Base-by-base conservation (phyloP, 2,329 filamentous ascomycete genomes). In the Cercospora sesami region DNA sequence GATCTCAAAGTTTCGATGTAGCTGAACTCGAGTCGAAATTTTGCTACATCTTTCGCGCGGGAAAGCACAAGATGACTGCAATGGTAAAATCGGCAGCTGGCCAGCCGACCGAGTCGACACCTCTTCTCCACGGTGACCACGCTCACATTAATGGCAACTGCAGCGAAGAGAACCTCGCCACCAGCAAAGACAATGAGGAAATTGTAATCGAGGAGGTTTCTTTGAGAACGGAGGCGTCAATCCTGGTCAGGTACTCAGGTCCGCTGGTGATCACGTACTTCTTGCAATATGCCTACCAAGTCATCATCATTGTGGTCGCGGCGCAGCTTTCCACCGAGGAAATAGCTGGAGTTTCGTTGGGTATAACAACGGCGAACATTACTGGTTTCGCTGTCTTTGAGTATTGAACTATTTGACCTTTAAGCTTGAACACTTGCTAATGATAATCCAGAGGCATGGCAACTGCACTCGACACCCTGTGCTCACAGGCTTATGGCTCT, bases 331-430 rank as follows among this genome's bases (percentile, higher is more conserved):
- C 84, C 21, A 83, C 83, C 3, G 81, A 84, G 71, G 85, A 85
- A 66, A 75, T 87, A 9, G 85, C 83, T 1, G 85, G 85, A 0
- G 83, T 85, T 0, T 84, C 82, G 63, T 74, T 86, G 16, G 84
- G 83, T 26, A 81, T 83, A 26, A 86, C 84, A 57, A 86, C 84
- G 0, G 83, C 85, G 71, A 86, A 84, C 68, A 86, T 87, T 61
- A 78, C 84, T 6, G 85, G 85, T 0, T 80, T 83, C 21, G 82
- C 85, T 1, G 77, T 85, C 23, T 82, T 83, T 66, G 83, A 86
- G 58, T 61, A 61, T 14, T 7, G 45, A 5, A 0, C 12, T 28
- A 21, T n/a, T 23, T 28, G 21, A 31, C 23, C 16, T 21, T 30
- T 16, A 14, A 28, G 9, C 33, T 7, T 18, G n/a, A 42, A 1